Evolutionary conservation across 2,329 filamentous ascomycete species (phyloP), one percentile per base, ranked within the genome.

Genomic region (Colletotrichum sansevieriae): DNA sequence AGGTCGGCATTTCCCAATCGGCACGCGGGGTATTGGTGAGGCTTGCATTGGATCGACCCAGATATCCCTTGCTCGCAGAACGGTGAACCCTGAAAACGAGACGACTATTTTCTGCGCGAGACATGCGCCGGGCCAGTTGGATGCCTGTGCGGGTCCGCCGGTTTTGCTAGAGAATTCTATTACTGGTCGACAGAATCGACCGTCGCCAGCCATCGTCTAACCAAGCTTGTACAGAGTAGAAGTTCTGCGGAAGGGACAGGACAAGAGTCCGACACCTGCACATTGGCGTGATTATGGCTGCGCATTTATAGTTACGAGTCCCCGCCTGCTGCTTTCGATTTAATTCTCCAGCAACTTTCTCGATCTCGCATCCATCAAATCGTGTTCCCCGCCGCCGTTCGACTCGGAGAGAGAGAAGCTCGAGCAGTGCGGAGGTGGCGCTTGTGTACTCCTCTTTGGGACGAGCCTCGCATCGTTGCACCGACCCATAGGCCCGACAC

Each of bases 61-160:
- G 55, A 60, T 56, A 59, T 56, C 61, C 65, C 63, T 69, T 60
- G 66, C 49, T 18, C 63, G n/a, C 43, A 69, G 66, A 69, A 68
- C 55, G 37, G 65, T 65, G 62, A 68, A 69, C 66, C 66, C 66
- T 69, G 66, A 69, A 69, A 69, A 69, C 62, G 66, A 69, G 66
- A 69, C 63, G 63, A 56, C 56, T 51, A 18, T 46, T 54, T 20
- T 37, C 18, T 25, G 56, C 66, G 55, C 66, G 62, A 69, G 66
- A 69, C 66, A 69, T 66, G 63, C 47, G 66, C 66, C 63, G 56
- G 66, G 22, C 63, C 66, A 69, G 46, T 60, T 60, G 37, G 49
- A 56, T 69, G 66, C 66, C 66, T 69, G 66, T 69, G 66, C 66
- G 66, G 66, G 66, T 63, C 66, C 66, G 66, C 56, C 56, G 49